Evolutionary conservation across 169 alveolate genomes (phyloP), one percentile per base, ranked within the genome.

Genomic region (Babesia sp.): DNA sequence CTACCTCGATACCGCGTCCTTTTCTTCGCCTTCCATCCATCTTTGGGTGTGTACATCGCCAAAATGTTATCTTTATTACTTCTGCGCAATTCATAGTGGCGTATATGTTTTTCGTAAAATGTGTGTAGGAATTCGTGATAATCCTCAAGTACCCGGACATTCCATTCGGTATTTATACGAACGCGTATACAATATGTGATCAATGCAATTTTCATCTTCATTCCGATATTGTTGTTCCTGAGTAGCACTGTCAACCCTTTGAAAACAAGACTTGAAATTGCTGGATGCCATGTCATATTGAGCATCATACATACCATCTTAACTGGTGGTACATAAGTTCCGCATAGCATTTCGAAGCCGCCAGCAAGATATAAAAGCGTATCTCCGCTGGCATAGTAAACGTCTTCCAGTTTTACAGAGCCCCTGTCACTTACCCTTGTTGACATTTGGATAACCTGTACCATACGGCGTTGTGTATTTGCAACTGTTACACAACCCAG

Each of bases 131-230:
- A 28, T 16, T 28, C 4, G 53, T 50, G 74, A 14, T 46, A n/a
- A 5, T 59, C 33, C 3, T 18, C 29, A n/a, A 50, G 50, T 31
- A 61, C 22, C 12, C 3, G 33, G 20, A 18, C 22, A 26, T 50
- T 50, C 74, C 74, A 64, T 24, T 45, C 63, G 29, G 74, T 64
- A 61, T 64, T 59, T 45, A 64, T 1, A 33, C 9, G 9, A 11
- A 6, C 28, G 29, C 26, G 8, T 16, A 45, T 8, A 36, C 41
- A 18, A 24, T 42, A 41, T 57, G 18, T 44, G 7, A 63, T 1
- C 2, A 63, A 0, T 0, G 16, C 12, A 45, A 1, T 3, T 9
- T 0, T 39, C 3, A 41, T 24, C 1, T n/a, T 6, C 61, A 1
- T 12, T 1, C 44, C 58, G 22, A 20, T 28, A 4, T 6, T 16